Conservation (phyloP, 1,284 basidiomycete species). For the Coniferiporia weirii region DNA sequence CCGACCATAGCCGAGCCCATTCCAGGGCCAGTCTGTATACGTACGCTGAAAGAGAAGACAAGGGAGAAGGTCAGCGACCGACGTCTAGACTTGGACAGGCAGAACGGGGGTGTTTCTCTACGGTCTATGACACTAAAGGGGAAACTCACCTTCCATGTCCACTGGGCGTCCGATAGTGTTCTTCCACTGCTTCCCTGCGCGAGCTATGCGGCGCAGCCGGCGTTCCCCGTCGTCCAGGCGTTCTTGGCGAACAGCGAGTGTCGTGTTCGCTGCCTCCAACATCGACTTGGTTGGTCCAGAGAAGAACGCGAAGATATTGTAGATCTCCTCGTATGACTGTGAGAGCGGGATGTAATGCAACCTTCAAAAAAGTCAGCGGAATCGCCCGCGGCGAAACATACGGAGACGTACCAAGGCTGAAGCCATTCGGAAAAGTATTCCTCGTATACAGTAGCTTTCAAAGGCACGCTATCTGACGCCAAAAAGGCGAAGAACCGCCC, state of each 20-base stretch:
- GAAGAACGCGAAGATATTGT: conserved; percentile 89
- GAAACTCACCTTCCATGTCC: conserved; percentile 82
- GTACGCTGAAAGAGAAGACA: conserved; percentile 46
- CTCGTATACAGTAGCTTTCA: conserved; percentile 86
- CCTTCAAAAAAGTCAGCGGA: conserved; percentile 40
- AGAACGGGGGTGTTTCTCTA: background rate
- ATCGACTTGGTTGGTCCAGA: conserved; percentile 70
- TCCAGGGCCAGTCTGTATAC: conserved; percentile 88
- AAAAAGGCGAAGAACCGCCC: conserved; percentile 84
- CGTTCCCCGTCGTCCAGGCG: conserved; percentile 62
- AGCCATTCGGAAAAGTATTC: conserved; percentile 88
- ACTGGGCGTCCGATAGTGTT: conserved; percentile 70
- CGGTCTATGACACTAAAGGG: conserved; percentile 6
- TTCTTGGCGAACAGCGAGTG: conserved; percentile 30
- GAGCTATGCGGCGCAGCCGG: conserved; percentile 74
- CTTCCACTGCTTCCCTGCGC: conserved; percentile 88
- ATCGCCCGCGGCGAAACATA: background rate
- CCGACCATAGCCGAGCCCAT: conserved; percentile 79
- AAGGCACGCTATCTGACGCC: conserved; percentile 81
- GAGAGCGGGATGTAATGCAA: conserved; percentile 91
- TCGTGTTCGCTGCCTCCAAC: conserved; percentile 51
- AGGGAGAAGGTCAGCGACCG: background rate
- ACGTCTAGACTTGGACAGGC: background rate
- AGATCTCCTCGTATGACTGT: conserved; percentile 81
- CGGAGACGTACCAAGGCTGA: conserved; percentile 63